Conservation (phyloP, 441 rosid genomes). For the Hura crepitans region DNA sequence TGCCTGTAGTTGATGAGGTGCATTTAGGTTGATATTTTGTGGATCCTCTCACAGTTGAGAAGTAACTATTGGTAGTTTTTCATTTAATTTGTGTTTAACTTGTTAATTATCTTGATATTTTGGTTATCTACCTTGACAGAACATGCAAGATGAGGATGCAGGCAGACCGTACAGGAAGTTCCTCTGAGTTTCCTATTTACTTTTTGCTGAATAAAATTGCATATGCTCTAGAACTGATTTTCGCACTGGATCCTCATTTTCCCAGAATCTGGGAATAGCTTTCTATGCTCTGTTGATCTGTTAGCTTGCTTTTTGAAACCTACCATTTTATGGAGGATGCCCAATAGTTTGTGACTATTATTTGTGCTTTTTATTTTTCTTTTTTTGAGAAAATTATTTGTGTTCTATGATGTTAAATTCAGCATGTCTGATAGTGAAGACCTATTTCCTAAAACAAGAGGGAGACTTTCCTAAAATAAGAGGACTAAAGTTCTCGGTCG, state of each 20-base stretch:
- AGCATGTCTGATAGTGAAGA: background rate
- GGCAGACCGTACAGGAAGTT: constrained; percentile 78
- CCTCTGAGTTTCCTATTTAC: constrained; percentile 32
- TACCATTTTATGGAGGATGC: constrained; percentile 6
- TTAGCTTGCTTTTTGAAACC: background rate
- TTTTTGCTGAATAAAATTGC: constrained; percentile 21
- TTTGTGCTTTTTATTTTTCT: background rate
- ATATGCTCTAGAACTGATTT: constrained; percentile 3
- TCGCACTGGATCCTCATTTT: background rate
- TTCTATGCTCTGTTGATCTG: background rate
- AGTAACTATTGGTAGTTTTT: background rate
- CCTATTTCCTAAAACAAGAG: too few species aligned
- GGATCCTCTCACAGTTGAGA: background rate
- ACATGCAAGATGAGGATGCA: constrained; percentile 79
- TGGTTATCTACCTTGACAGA: constrained; percentile 33
- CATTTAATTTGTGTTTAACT: background rate
- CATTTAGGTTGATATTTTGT: background rate
- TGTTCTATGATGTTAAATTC: background rate
- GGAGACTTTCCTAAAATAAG: too few species aligned
- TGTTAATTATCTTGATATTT: background rate
- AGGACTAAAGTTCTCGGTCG: too few species aligned
- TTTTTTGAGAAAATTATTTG: too few species aligned
- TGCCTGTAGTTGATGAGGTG: background rate
- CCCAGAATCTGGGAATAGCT: background rate
- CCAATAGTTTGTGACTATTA: background rate